Evolutionary conservation across 2,329 filamentous ascomycete genomes (phyloP).

Genomic region (Chalara sp.): DNA sequence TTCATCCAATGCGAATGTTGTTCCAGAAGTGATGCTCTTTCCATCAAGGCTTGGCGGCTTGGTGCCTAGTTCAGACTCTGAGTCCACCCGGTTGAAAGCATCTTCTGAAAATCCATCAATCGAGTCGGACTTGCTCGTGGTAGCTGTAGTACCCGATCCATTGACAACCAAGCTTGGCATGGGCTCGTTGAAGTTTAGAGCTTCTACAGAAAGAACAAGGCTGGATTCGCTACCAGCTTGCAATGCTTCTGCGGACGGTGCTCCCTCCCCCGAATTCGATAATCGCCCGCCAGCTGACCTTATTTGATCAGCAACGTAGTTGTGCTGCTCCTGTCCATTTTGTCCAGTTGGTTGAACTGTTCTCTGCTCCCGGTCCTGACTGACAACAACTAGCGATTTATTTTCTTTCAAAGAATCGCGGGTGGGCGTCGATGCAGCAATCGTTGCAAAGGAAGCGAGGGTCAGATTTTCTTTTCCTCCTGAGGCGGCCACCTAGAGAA

Average conservation of each 20-base stretch:
- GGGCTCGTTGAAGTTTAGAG: constrained; percentile 21
- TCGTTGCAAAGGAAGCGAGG: constrained; percentile 25
- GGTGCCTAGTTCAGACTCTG: constrained; percentile 57
- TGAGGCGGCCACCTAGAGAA: constrained; percentile 42
- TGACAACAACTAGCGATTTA: constrained; percentile 5
- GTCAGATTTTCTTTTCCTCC: constrained; percentile 32
- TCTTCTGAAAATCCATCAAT: constrained; percentile 24
- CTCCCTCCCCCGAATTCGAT: constrained; percentile 1
- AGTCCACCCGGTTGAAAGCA: constrained; percentile 44
- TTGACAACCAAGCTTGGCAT: constrained; percentile 29
- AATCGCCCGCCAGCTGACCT: too few relatives aligned
- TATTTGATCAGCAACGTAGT: too few relatives aligned
- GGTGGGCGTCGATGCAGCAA: constrained; percentile 22
- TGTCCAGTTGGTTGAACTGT: constrained; percentile 1
- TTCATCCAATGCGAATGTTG: constrained; percentile 93
- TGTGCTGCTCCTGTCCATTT: neutral
- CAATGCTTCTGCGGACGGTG: constrained; percentile 8
- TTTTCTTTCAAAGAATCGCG: constrained; percentile 23
- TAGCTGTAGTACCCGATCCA: constrained; percentile 21
- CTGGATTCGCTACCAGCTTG: constrained; percentile 14
- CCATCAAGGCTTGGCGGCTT: constrained; percentile 89
- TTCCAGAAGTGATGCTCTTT: constrained; percentile 90
- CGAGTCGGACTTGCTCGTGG: constrained; percentile 17
- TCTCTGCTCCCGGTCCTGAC: constrained; percentile 7
- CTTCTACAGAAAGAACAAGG: constrained; percentile 26